A percentile compares a stretch with the other conserved stretches of the same genome.
These are phyloP conservation scores for Xylariaceae sp. DNA, from an alignment of 2,329 filamentous ascomycete species.

Conservation along the genomic window DNA sequence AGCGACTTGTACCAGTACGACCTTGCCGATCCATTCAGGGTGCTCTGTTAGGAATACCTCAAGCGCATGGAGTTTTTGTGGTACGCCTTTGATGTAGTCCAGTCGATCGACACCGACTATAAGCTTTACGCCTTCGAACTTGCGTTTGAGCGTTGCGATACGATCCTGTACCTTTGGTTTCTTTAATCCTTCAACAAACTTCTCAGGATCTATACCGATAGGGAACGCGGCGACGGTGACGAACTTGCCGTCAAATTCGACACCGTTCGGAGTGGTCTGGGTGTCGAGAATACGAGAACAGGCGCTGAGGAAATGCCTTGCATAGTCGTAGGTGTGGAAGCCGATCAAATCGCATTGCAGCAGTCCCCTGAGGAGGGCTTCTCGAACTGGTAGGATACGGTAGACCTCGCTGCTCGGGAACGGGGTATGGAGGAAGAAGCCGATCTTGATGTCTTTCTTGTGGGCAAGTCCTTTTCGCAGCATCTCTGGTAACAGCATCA, in stretches of 20 bases:
- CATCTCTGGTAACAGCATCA: conserved; percentile 97
- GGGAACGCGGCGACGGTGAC: conserved; percentile 95
- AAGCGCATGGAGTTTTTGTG: conserved; percentile 94
- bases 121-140: conserved; percentile 94
- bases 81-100: conserved; percentile 98
- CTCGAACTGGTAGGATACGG: conserved; percentile 89
- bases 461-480: conserved; percentile 85
- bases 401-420: conserved; percentile 98
- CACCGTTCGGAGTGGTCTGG: conserved; percentile 87
- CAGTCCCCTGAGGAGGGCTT: conserved; percentile 84
- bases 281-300: conserved; percentile 91
- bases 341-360: conserved; percentile 94
- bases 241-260: conserved; percentile 87
- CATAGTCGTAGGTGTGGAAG: conserved; percentile 99
- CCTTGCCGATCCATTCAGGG: conserved; percentile 97
- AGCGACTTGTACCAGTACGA: conserved; percentile 94
- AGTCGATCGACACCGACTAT: conserved; percentile 96
- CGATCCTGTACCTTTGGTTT: conserved; percentile 86
- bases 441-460: conserved; percentile 91
- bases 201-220: conserved; percentile 97
- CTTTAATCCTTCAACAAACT: conserved; percentile 88
- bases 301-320: conserved; percentile 94
- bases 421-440: conserved; percentile 96
- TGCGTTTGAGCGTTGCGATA: conserved; percentile 82
- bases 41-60: conserved; percentile 97